Evolutionary conservation across 345 rosid genomes (phyloP).

Genomic region (Salix dunnii): DNA sequence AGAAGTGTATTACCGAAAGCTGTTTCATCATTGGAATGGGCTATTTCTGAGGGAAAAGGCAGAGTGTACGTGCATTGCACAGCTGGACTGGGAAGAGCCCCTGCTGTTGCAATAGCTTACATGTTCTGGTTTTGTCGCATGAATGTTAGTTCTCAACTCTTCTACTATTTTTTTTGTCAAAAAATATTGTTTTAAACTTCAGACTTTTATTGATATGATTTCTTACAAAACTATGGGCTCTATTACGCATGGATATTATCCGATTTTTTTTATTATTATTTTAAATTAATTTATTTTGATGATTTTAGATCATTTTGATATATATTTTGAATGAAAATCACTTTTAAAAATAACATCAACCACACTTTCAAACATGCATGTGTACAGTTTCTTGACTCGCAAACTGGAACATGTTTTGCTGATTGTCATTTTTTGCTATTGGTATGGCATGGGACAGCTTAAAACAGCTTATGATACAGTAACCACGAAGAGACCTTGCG

Average conservation of each 20-base stretch:
- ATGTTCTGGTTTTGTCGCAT: slow-evolving; percentile 77
- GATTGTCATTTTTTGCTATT: background rate
- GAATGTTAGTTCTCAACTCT: slow-evolving; percentile 47
- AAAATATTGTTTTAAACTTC: too few relatives aligned
- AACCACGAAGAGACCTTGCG: slow-evolving; percentile 73
- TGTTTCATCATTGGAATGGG: slow-evolving; percentile 84
- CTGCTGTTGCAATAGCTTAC: slow-evolving; percentile 82
- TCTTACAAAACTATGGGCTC: too few relatives aligned
- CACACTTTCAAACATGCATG: too few relatives aligned
- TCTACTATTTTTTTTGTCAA: background rate
- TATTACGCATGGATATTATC: too few relatives aligned
- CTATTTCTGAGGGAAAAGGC: slow-evolving; percentile 76
- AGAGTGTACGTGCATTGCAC: slow-evolving; percentile 82
- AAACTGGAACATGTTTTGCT: background rate
- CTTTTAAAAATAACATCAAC: too few relatives aligned
- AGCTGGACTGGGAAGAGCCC: slow-evolving; percentile 96
- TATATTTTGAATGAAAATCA: too few relatives aligned
- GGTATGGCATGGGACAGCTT: slow-evolving; percentile 40
- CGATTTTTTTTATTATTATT: too few relatives aligned
- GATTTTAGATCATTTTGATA: too few relatives aligned
- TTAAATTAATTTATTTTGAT: too few relatives aligned
- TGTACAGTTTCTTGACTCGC: background rate
- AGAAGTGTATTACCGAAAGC: slow-evolving; percentile 73
- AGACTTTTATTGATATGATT: too few relatives aligned
- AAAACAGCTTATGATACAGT: slow-evolving; percentile 60